Conservation (phyloP, 2,329 filamentous ascomycete species). For the Pestalotiopsis sp. region DNA sequence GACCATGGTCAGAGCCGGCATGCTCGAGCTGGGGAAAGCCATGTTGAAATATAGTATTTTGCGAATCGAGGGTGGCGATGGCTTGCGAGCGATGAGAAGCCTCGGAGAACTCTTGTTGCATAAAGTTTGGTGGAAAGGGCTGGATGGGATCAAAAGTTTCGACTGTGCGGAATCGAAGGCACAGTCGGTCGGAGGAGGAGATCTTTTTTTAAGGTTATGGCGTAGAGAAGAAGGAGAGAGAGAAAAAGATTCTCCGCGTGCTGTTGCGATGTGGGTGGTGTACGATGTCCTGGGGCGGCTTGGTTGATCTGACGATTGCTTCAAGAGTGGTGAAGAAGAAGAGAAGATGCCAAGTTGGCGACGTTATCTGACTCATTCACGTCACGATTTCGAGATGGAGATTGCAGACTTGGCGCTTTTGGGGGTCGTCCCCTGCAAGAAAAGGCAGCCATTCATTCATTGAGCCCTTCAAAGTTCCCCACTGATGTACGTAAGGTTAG, state of each 20-base stretch:
- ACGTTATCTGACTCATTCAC: background rate
- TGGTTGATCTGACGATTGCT: background rate
- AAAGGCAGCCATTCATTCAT: too few relatives aligned
- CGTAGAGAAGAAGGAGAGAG: background rate
- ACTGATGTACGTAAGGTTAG: too few relatives aligned
- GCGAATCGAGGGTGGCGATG: slow-evolving; percentile 35
- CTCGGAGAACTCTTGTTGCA: slow-evolving; percentile 61
- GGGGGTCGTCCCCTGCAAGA: too few relatives aligned
- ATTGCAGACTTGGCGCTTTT: background rate
- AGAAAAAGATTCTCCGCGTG: background rate
- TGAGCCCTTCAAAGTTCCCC: too few relatives aligned
- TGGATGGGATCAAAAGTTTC: slow-evolving; percentile 29
- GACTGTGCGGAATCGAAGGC: slow-evolving; percentile 56
- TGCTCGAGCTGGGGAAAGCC: slow-evolving; percentile 49
- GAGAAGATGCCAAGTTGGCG: background rate
- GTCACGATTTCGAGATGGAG: background rate
- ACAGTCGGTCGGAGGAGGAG: slow-evolving; percentile 46
- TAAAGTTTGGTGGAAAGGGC: slow-evolving; percentile 55
- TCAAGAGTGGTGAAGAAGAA: background rate
- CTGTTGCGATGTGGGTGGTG: background rate
- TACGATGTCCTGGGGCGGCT: background rate
- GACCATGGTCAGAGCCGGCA: slow-evolving; percentile 41
- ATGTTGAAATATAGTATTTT: slow-evolving; percentile 53
- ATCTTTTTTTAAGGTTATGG: background rate
- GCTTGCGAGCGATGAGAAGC: slow-evolving; percentile 29